A percentile compares a stretch with the other conserved stretches of the same genome.
Conservation (phyloP, 345 rosid genomes). For the Eucalyptus sideroxylon region DNA sequence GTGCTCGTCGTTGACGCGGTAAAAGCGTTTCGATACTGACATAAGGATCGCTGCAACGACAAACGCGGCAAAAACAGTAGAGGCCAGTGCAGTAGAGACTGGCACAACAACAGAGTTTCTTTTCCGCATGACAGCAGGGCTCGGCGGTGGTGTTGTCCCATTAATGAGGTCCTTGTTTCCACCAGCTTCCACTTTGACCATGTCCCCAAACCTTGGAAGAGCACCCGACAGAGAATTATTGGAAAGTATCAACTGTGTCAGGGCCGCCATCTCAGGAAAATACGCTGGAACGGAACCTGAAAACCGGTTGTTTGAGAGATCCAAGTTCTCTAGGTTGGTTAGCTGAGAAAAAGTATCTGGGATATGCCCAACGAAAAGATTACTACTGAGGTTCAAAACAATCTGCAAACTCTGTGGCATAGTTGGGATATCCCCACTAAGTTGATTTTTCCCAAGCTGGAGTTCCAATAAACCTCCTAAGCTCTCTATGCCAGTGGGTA, state of each 20-base stretch:
- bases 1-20: conserved; percentile 20
- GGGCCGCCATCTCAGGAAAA: conserved; percentile 8
- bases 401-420: conserved; percentile 64
- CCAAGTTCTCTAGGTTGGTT: conserved; percentile 46
- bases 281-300: neutral
- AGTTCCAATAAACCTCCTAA: conserved; percentile 44
- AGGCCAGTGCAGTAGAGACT: conserved; percentile 20
- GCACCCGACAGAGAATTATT: conserved; percentile 53
- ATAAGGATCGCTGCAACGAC: conserved; percentile 6
- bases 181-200: conserved; percentile 1
- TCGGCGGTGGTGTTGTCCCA: neutral
- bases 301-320: conserved; percentile 60
- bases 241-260: conserved; percentile 46
- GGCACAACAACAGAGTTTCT: conserved; percentile 14
- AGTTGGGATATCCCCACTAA: conserved; percentile 38
- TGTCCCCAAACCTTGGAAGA: conserved; percentile 5
- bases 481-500: conserved; percentile 25
- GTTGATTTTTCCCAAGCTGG: conserved; percentile 57
- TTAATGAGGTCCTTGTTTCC: conserved; percentile 27
- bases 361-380: conserved; percentile 40
- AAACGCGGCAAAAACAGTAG: conserved; percentile 12
- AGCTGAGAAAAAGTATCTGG: conserved; percentile 21
- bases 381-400: conserved; percentile 64
- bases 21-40: conserved; percentile 21
- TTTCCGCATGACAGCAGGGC: neutral